Evolutionary conservation across 2,329 filamentous ascomycete genomes (phyloP), one percentile per base, ranked within the genome.

Genomic region (Ascochyta lentis): DNA sequence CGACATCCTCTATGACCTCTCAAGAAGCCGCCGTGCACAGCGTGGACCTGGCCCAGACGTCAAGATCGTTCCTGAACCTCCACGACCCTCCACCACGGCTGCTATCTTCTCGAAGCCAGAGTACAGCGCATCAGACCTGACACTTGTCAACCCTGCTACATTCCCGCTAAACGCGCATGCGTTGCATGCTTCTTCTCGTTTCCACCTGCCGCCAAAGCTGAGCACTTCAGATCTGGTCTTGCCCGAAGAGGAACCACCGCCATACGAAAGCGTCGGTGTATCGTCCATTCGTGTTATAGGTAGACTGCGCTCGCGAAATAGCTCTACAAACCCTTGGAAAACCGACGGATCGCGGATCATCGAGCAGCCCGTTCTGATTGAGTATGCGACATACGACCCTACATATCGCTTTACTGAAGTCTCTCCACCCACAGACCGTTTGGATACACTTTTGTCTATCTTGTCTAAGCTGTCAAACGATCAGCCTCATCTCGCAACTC

Each of bases 1-100:
- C 71, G 90, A 93, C 74, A 91, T 88, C 0, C 81, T 94, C 1
- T 92, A 90, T 71, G 89, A 92, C 67, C 79, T 93, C 13, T 92
- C 89, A 0, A 80, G 87, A 45, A 89, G 88, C 13, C 81, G 89
- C 19, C 78, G 81, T 58, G 77, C 80, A n/a, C 70, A 62, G 43
- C 67, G 59, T 42, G 61, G 56, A 27, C 52, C 46, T 16, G 63
- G 59, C 24, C 59, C 66, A 23, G 56, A 59, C 24, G 29, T 54
- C 38, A 73, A 73, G 54, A 34, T 60, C 29, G 53, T 55, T 23
- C 47, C 56, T 23, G 66, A 69, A 23, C 61, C 63, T 6, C 47
- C 54, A 9, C 59, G 60, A 35, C 59, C 57, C 22, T 47, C 64
- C 9, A 54, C 62, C 26, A 37, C 65, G 0, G 52, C 63, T 29